Conservation (phyloP, 164 flowering plant species). For the Platanus orientalis region DNA sequence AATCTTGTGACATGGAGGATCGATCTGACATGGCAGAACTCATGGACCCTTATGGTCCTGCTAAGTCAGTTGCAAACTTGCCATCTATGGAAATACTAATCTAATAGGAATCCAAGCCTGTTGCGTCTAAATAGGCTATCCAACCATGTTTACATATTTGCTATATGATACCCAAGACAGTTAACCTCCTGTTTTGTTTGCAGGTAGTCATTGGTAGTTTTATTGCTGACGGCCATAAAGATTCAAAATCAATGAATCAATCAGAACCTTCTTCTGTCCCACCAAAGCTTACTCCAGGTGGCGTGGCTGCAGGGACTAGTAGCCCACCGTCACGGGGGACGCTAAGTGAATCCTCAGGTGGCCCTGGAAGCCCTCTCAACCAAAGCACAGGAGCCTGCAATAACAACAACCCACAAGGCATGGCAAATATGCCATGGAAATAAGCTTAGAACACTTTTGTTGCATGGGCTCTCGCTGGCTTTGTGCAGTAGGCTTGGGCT, state of each 20-base stretch:
- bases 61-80: no score
- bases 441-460: constrained; percentile 20
- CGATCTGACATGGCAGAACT: no score
- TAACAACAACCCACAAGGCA: constrained; percentile 43
- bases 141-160: no score
- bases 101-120: no score
- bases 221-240: constrained; percentile 50
- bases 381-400: constrained; percentile 57
- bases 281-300: constrained; percentile 24
- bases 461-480: no score
- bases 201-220: constrained; percentile 92
- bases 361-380: constrained; percentile 82
- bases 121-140: no score
- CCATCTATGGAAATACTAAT: no score
- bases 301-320: constrained; percentile 40
- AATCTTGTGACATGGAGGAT: no score
- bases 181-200: constrained; percentile 4
- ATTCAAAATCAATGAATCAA: constrained; percentile 29
- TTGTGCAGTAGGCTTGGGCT: constrained; percentile 15
- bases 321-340: constrained; percentile 79
- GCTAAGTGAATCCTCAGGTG: constrained; percentile 80
- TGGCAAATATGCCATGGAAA: constrained; percentile 64
- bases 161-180: no score
- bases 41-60: no score
- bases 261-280: constrained; percentile 38